These are phyloP conservation scores for Phytophthora foliorum DNA, from an alignment of 352 stramenopile genomes.

Conservation along the genomic window DNA sequence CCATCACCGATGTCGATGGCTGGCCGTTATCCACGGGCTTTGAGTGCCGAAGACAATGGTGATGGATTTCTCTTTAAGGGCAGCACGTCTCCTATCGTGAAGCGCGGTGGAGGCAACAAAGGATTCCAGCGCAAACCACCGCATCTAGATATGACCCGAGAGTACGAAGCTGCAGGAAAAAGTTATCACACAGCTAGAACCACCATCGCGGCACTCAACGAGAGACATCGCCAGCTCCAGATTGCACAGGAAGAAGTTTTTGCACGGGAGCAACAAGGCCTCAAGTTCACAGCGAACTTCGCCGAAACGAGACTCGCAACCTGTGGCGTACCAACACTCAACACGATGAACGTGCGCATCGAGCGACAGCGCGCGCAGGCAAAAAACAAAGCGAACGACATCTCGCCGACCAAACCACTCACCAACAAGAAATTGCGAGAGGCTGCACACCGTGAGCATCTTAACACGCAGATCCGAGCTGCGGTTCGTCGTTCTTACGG, in stretches of 20 bases:
- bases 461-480: slow-evolving; percentile 35
- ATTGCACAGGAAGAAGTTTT: slow-evolving; percentile 65
- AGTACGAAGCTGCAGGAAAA: slow-evolving; percentile 52
- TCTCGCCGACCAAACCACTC: slow-evolving; percentile 4
- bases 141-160: slow-evolving; percentile 57
- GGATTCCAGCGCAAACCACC: slow-evolving; percentile 69
- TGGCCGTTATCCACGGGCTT: slow-evolving; percentile 23
- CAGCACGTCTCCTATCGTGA: slow-evolving; percentile 2
- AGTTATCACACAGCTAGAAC: slow-evolving; percentile 59
- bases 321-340: slow-evolving; percentile 70
- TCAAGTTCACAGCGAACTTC: slow-evolving; percentile 63
- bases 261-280: slow-evolving; percentile 41
- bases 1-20: slow-evolving; percentile 22
- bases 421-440: slow-evolving; percentile 34
- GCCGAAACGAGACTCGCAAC: slow-evolving; percentile 71
- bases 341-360: slow-evolving; percentile 69
- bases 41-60: slow-evolving; percentile 38
- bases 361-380: slow-evolving; percentile 49
- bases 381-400: slow-evolving; percentile 23
- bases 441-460: slow-evolving; percentile 17
- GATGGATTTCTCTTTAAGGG: slow-evolving; percentile 67
- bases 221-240: slow-evolving; percentile 60
- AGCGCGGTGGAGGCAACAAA: slow-evolving; percentile 3
- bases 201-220: slow-evolving; percentile 59
- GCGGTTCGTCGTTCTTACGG: slow-evolving; percentile 66